phyloP scores from a whole-genome alignment of 1,139 yeast genomes.

The Sugiyamaella neomexicana region DNA sequence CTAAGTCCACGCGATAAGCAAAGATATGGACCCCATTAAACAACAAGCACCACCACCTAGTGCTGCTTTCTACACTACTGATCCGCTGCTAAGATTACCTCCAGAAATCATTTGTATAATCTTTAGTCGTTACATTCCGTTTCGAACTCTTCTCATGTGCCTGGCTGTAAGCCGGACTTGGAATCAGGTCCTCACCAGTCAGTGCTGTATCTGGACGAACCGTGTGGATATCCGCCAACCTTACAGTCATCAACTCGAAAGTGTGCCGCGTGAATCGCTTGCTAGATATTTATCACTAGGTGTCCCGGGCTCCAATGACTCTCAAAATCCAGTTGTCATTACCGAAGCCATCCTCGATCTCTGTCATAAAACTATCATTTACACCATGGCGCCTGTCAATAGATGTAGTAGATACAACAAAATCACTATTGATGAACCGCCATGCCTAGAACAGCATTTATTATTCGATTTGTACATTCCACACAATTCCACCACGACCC shows the following conservation, averaged over 20 bases:
- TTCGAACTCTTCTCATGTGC: not conserved
- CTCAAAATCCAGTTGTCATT: not conserved
- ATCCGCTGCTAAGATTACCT: constrained; percentile 4
- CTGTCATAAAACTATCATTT: not conserved
- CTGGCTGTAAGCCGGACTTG: constrained; percentile 3
- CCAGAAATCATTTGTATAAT: constrained; percentile 5
- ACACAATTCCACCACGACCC: not conserved
- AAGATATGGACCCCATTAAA: not conserved
- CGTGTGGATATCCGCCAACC: constrained; percentile 2
- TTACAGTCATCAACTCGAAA: too few relatives aligned
- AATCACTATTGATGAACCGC: not conserved
- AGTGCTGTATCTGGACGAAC: constrained; percentile 7
- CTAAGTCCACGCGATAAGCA: constrained; percentile 1
- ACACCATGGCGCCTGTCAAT: too few relatives aligned
- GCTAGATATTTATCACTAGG: constrained; percentile 4
- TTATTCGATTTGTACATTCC: not conserved
- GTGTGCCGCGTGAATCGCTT: not conserved
- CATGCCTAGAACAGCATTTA: not conserved
- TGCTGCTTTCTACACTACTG: constrained; percentile 1
- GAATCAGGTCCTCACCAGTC: constrained; percentile 7
- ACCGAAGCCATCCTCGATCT: constrained; percentile 2
- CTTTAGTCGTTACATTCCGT: not conserved
- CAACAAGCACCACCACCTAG: not conserved
- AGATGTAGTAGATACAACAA: not conserved
- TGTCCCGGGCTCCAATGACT: not conserved